phyloP scores from a whole-genome alignment of 2,329 filamentous ascomycete species.

The Botrytis medusae region DNA sequence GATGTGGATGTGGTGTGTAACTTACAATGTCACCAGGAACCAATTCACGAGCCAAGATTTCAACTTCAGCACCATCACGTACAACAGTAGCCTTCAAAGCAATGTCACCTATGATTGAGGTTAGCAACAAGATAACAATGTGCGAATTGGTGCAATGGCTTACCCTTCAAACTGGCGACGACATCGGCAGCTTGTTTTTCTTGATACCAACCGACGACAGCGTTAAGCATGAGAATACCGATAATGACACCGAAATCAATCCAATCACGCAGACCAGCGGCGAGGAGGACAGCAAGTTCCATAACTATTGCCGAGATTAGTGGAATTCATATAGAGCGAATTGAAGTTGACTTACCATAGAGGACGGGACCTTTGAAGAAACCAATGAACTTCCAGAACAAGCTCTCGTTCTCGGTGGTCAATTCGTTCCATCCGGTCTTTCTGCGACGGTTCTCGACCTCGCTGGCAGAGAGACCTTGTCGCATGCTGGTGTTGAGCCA shows the following conservation, averaged over 20 bases:
- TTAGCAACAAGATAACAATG: neutral
- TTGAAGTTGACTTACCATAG: conserved; percentile 59
- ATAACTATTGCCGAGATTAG: conserved; percentile 54
- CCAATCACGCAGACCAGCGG: conserved; percentile 73
- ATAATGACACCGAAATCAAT: conserved; percentile 77
- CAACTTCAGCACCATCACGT: conserved; percentile 65
- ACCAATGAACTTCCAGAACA: conserved; percentile 71
- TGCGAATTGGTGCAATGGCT: neutral
- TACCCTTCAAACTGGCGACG: conserved; percentile 64
- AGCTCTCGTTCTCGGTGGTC: conserved; percentile 71
- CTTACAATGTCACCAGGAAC: conserved; percentile 74
- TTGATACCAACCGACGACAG: conserved; percentile 76
- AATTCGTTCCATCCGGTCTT: conserved; percentile 71
- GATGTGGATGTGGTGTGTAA: conserved; percentile 25
- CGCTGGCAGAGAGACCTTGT: conserved; percentile 56
- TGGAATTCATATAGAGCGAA: neutral
- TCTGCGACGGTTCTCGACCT: conserved; percentile 65
- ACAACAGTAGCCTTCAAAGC: conserved; percentile 70
- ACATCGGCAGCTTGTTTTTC: conserved; percentile 80
- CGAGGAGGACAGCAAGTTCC: conserved; percentile 73
- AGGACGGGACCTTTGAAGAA: conserved; percentile 77
- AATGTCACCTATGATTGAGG: conserved; percentile 58
- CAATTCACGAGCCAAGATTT: conserved; percentile 71
- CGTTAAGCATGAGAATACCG: conserved; percentile 73
- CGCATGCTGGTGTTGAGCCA: conserved; percentile 69